phyloP scores from a whole-genome alignment of 1,284 basidiomycete genomes.

The Inonotus hispidus region DNA sequence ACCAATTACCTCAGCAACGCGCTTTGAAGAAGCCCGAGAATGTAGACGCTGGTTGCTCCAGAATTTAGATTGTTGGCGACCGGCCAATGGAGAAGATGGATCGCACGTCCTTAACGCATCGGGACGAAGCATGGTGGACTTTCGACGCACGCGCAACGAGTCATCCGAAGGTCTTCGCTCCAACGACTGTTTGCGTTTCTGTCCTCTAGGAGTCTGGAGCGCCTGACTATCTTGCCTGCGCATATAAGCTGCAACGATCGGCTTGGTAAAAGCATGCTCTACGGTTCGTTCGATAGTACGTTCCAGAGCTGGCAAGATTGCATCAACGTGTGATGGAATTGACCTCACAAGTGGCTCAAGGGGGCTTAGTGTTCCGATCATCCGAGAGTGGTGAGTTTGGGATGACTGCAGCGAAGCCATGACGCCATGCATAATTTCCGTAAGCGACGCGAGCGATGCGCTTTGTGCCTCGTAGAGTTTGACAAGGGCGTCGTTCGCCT shows the following conservation, averaged over 20 bases:
- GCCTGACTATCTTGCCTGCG: background rate
- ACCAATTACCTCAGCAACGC: background rate
- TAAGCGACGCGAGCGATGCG: background rate
- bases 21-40: background rate
- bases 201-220: background rate
- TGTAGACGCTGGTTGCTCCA: background rate
- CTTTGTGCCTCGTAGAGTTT: conserved; percentile 9
- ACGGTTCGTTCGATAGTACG: background rate
- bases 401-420: background rate
- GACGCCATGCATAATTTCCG: background rate
- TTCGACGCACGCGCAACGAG: background rate
- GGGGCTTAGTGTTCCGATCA: background rate
- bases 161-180: background rate
- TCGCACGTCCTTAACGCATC: background rate
- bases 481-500: background rate
- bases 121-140: background rate
- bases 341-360: conserved; percentile 9
- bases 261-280: background rate
- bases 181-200: conserved; percentile 7
- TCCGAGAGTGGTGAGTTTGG: conserved; percentile 6
- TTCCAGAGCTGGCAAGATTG: background rate
- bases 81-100: background rate
- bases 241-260: background rate
- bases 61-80: background rate
- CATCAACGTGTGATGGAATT: conserved; percentile 5